A percentile compares a stretch with the other conserved stretches of the same genome.
phyloP scores from a whole-genome alignment of 2,329 filamentous ascomycete genomes.

The Fusarium sp. region DNA sequence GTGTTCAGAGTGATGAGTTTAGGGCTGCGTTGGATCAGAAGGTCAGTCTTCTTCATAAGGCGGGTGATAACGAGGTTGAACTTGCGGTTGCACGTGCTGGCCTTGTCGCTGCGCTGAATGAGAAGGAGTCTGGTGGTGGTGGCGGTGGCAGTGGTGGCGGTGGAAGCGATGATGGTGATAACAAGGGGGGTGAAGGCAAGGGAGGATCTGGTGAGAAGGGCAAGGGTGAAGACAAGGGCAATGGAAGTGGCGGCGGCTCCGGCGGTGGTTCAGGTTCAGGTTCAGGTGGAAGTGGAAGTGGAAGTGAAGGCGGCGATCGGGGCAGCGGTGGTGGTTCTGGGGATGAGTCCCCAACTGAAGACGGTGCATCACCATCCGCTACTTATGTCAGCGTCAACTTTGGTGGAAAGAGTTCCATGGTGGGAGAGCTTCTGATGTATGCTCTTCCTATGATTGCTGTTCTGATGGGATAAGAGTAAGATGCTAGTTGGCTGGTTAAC shows the following conservation, averaged over 20 bases:
- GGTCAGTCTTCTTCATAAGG: conserved; percentile 12
- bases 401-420: not conserved
- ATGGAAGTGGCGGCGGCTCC: not conserved
- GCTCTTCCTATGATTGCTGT: not conserved
- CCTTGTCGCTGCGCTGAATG: not conserved
- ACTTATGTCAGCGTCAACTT: not conserved
- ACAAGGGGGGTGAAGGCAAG: not conserved
- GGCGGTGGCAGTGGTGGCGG: not conserved
- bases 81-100: conserved; percentile 17
- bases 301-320: not conserved
- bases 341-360: not conserved
- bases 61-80: conserved; percentile 12
- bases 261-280: too few relatives aligned
- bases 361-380: not conserved
- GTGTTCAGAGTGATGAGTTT: conserved; percentile 10
- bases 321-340: not conserved
- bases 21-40: conserved; percentile 17
- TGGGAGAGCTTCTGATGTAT: not conserved
- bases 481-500: fast-evolving
- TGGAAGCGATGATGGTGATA: too few relatives aligned
- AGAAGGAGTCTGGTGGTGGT: not conserved
- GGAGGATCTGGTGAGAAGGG: not conserved
- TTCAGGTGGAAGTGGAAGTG: too few relatives aligned
- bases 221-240: not conserved
- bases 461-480: not conserved